Conservation (phyloP, 345 rosid species). For the Boechera stricta region DNA sequence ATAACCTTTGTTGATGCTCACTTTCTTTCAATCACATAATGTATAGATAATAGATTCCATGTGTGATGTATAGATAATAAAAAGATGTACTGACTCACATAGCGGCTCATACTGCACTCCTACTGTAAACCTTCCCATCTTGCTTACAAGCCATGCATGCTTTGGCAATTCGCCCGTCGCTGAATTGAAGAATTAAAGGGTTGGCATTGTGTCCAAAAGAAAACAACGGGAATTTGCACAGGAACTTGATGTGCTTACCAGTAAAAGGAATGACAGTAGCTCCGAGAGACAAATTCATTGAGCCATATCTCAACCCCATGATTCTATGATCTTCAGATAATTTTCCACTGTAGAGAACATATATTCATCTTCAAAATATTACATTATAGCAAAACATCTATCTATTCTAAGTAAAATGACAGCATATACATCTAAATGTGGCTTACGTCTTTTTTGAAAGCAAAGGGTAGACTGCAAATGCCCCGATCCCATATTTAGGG, state of each 20-base stretch:
- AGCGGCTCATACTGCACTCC: conserved; percentile 86
- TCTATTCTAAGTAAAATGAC: background rate
- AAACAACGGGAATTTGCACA: background rate
- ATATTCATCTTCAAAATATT: background rate
- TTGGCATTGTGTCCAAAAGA: background rate
- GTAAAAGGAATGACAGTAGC: conserved; percentile 68
- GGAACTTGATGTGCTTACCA: conserved; percentile 44
- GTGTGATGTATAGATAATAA: conserved; percentile 15
- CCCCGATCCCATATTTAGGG: conserved; percentile 81
- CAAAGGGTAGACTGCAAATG: conserved; percentile 74
- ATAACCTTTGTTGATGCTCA: conserved; percentile 9
- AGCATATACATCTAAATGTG: background rate
- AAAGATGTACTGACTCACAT: conserved; percentile 53
- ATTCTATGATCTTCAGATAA: conserved; percentile 65
- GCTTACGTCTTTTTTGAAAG: conserved; percentile 60
- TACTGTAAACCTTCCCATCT: conserved; percentile 79
- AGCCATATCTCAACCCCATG: conserved; percentile 88
- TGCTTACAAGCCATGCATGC: conserved; percentile 86
- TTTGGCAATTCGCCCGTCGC: conserved; percentile 66
- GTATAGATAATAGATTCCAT: background rate
- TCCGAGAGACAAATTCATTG: conserved; percentile 71
- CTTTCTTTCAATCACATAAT: conserved; percentile 29
- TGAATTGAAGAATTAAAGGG: conserved; percentile 36
- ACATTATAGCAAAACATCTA: background rate
- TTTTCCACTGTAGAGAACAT: conserved; percentile 46